Percentiles rank a stretch among this genome's conserved stretches.
These are phyloP conservation scores for Zasmidium angulare DNA, from an alignment of 2,329 filamentous ascomycete species.

Conservation along the genomic window DNA sequence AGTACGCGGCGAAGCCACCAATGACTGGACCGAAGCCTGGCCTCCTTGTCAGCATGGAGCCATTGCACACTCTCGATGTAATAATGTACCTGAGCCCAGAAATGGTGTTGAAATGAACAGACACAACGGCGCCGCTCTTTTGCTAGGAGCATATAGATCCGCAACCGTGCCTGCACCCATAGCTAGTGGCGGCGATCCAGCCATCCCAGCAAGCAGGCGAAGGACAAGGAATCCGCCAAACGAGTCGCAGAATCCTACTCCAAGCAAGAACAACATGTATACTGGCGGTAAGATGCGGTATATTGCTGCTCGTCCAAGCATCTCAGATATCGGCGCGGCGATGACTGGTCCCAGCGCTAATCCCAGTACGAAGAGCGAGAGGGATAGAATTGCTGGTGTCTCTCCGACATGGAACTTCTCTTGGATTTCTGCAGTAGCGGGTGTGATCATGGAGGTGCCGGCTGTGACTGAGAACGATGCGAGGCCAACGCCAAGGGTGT, in stretches of 20 bases:
- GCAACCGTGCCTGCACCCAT: slow-evolving; percentile 43
- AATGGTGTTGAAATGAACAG: slow-evolving; percentile 27
- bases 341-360: slow-evolving; percentile 6
- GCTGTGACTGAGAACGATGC: slow-evolving; percentile 25
- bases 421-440: slow-evolving; percentile 10
- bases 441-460: slow-evolving; percentile 28
- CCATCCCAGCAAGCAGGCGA: slow-evolving; percentile 55
- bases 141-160: slow-evolving; percentile 24
- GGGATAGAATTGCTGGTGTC: slow-evolving; percentile 26
- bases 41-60: not conserved
- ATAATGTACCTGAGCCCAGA: slow-evolving; percentile 35
- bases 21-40: slow-evolving; percentile 25
- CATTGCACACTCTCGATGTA: slow-evolving; percentile 33
- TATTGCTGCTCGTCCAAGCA: slow-evolving; percentile 49
- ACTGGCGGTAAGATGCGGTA: slow-evolving; percentile 50
- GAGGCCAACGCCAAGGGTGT: not conserved
- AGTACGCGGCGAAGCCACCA: slow-evolving; percentile 27
- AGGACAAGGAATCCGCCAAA: slow-evolving; percentile 23
- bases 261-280: slow-evolving; percentile 40
- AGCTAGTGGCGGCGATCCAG: slow-evolving; percentile 50
- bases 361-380: slow-evolving; percentile 25
- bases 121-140: slow-evolving; percentile 27
- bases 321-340: slow-evolving; percentile 36
- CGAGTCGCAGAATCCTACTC: slow-evolving; percentile 23
- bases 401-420: slow-evolving; percentile 44